These are phyloP conservation scores for Tephrocybe sp. DNA, from an alignment of 768 basidiomycete species.

Conservation along the genomic window DNA sequence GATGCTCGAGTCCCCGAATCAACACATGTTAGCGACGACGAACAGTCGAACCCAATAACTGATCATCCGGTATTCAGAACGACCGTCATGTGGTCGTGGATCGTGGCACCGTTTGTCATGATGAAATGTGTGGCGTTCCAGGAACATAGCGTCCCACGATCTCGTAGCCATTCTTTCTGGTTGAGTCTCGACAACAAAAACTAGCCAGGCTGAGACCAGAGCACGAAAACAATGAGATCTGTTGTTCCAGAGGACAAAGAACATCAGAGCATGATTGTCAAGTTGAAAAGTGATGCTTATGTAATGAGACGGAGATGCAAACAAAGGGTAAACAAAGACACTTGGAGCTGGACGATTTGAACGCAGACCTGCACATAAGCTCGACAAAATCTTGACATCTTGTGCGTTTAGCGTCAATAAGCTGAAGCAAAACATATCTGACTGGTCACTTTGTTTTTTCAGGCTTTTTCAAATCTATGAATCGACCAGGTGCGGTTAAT, in stretches of 20 bases:
- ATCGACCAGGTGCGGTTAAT: slow-evolving; percentile 54
- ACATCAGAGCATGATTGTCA: background rate
- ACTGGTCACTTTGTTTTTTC: slow-evolving; percentile 21
- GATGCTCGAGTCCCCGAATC: too few relatives aligned
- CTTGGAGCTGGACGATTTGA: slow-evolving; percentile 13
- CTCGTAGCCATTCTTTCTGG: too few relatives aligned
- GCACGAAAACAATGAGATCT: too few relatives aligned
- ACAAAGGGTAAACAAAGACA: slow-evolving; percentile 44
- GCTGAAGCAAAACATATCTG: background rate
- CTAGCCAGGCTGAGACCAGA: too few relatives aligned
- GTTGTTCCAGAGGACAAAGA: background rate
- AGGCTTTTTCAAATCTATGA: slow-evolving; percentile 47
- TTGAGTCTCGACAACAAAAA: too few relatives aligned
- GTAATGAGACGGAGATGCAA: slow-evolving; percentile 25
- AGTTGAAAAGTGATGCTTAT: slow-evolving; percentile 12
- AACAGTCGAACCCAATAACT: too few relatives aligned
- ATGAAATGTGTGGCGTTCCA: background rate
- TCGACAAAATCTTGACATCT: slow-evolving; percentile 15
- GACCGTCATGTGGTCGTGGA: background rate
- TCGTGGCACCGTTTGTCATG: background rate
- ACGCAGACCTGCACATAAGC: slow-evolving; percentile 16
- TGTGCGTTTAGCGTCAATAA: slow-evolving; percentile 4
- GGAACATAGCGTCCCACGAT: background rate
- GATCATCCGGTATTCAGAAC: background rate
- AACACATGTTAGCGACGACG: too few relatives aligned